Evolutionary conservation across 208 protist species (phyloP), one percentile per base, ranked within the genome.

Genomic region (Leishmania arabica): DNA sequence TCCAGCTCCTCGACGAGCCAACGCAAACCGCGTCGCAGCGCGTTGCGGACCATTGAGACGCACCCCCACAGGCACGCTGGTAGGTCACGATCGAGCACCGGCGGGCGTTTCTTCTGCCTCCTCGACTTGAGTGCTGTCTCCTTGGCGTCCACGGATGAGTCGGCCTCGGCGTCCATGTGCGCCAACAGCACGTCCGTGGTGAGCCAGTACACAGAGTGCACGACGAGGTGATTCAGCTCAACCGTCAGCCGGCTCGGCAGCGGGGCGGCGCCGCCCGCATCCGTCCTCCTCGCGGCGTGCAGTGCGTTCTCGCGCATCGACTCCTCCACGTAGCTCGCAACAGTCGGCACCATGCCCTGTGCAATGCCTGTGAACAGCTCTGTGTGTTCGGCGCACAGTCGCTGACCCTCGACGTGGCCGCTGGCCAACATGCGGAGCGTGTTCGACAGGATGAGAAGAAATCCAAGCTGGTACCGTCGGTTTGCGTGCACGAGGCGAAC

Each of bases 131-230:
- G 7, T 15, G 37, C 75, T 37, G 4, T 31, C 15, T 58, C 49
- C 17, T 77, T 49, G 1, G 42, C 77, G 6, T 47, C 58, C 24
- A 54, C 40, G 31, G 37, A 66, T 13, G 65, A 47, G 54, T 73
- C 85, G 15, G 51, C 77, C 17, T 85, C 74, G 24, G 64, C 58
- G 56, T 83, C 72, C 37, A 81, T 79, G 82, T 94, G 74, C 49
- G 80, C 81, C 13, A 70, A 42, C 27, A 97, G 82, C 8, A 88
- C 81, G 58, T 95, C 94, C 54, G 81, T 77, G 15, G 86, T 58
- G 15, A 96, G 80, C 84, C 89, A 89, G 80, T 94, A 70, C 60
- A 90, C 80, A 42, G 75, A 72, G 64, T 97, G 92, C 27, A 97
- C 34, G 17, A 97, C 42, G 34, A 89, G 82, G 70, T 96, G 77